phyloP scores from a whole-genome alignment of 2,329 filamentous ascomycete species.

The Rhynchosporium agropyri region DNA sequence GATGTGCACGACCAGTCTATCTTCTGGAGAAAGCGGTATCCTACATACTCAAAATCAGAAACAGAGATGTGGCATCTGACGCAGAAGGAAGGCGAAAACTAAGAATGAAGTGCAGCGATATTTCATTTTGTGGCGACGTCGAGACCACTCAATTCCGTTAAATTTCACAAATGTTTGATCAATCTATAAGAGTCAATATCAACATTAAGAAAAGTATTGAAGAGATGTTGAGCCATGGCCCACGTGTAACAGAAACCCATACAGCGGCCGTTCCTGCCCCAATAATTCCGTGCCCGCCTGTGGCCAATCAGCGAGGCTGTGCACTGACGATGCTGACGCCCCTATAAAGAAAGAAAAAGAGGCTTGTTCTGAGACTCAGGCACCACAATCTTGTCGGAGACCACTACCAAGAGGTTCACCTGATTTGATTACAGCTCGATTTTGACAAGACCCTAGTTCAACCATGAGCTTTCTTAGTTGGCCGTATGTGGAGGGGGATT shows the following conservation, averaged over 20 bases:
- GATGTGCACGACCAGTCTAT: too few species aligned
- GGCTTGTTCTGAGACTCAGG: not conserved
- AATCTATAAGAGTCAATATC: not conserved
- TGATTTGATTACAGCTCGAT: too few species aligned
- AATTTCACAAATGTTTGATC: too few species aligned
- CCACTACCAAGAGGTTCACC: not conserved
- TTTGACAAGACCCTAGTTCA: not conserved
- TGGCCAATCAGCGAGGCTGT: conserved; percentile 15
- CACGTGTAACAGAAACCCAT: too few species aligned
- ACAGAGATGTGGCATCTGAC: too few species aligned
- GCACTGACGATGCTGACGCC: not conserved
- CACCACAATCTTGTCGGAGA: not conserved
- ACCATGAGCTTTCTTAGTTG: conserved; percentile 22
- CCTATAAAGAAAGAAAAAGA: not conserved
- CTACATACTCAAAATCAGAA: too few species aligned
- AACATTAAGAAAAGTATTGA: not conserved
- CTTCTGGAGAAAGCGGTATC: too few species aligned
- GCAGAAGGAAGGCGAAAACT: too few species aligned
- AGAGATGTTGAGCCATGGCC: too few species aligned
- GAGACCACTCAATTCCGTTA: too few species aligned
- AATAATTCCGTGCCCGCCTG: conserved; percentile 7
- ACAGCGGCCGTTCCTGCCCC: not conserved
- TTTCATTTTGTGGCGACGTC: too few species aligned
- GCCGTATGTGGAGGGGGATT: conserved; percentile 23
- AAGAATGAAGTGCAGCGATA: too few species aligned